phyloP scores from a whole-genome alignment of 1,284 basidiomycete genomes.

The Uromyces viciae-fabae region DNA sequence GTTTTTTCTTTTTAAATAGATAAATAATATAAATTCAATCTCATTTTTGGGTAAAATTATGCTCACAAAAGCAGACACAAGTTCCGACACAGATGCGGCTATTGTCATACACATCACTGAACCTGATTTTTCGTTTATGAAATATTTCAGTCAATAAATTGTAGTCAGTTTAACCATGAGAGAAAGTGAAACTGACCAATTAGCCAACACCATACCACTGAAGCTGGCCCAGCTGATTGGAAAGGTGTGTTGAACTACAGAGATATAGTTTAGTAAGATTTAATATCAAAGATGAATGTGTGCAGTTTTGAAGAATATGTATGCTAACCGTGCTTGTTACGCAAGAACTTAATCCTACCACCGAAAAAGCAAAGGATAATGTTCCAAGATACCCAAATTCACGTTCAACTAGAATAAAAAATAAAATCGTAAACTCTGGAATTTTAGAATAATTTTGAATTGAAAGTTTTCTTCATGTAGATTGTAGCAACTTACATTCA shows the following conservation, averaged over 20 bases:
- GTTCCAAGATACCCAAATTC: slow-evolving; percentile 34
- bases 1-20: neutral
- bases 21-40: neutral
- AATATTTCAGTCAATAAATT: neutral
- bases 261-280: neutral
- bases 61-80: slow-evolving; percentile 40
- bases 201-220: slow-evolving; percentile 56
- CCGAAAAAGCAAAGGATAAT: slow-evolving; percentile 26
- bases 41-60: no score
- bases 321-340: slow-evolving; percentile 28
- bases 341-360: slow-evolving; percentile 26
- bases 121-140: neutral
- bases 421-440: no score
- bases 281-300: no score
- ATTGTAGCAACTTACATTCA: slow-evolving; percentile 15
- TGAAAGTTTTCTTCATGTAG: neutral
- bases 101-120: slow-evolving; percentile 32
- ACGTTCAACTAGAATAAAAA: neutral
- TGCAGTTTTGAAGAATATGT: neutral
- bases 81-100: slow-evolving; percentile 18
- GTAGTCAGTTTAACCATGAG: neutral
- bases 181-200: slow-evolving; percentile 18
- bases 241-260: slow-evolving; percentile 68
- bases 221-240: slow-evolving; percentile 68
- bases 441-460: neutral